A percentile compares a stretch with the other conserved stretches of the same genome.
Evolutionary conservation across 2,329 filamentous ascomycete genomes (phyloP).

Genomic region (Venturia carpophila): DNA sequence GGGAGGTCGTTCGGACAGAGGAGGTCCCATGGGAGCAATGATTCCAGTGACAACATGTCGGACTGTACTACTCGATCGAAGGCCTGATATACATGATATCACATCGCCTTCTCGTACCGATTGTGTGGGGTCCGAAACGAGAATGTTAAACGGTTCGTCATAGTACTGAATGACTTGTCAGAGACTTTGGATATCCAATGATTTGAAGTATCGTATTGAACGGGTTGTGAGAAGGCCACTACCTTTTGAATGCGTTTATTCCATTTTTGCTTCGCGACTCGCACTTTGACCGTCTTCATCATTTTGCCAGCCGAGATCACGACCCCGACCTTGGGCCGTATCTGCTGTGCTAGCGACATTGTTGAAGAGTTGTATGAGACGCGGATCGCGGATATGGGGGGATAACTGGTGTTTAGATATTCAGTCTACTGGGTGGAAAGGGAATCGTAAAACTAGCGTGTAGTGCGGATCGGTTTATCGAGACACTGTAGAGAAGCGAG

Average conservation of each 20-base stretch:
- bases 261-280: conserved; percentile 63
- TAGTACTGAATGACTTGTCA: conserved; percentile 47
- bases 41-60: conserved; percentile 69
- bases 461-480: neutral
- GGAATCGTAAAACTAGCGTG: neutral
- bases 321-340: conserved; percentile 44
- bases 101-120: conserved; percentile 69
- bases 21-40: conserved; percentile 59
- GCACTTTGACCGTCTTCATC: conserved; percentile 71
- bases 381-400: neutral
- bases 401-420: neutral
- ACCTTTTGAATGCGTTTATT: conserved; percentile 68
- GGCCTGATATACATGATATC: conserved; percentile 60
- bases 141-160: conserved; percentile 53
- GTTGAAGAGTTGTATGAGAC: neutral
- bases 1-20: conserved; percentile 56
- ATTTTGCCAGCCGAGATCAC: conserved; percentile 72
- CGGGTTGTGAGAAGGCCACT: conserved; percentile 15
- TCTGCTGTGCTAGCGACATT: conserved; percentile 9
- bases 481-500: neutral
- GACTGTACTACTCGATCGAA: conserved; percentile 58
- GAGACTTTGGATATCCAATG: neutral
- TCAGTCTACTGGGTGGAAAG: neutral
- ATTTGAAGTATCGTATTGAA: neutral
- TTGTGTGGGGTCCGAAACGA: conserved; percentile 71